These are phyloP conservation scores for Paecilomyces variotii DNA, from an alignment of 2,329 filamentous ascomycete genomes.

Conservation along the genomic window DNA sequence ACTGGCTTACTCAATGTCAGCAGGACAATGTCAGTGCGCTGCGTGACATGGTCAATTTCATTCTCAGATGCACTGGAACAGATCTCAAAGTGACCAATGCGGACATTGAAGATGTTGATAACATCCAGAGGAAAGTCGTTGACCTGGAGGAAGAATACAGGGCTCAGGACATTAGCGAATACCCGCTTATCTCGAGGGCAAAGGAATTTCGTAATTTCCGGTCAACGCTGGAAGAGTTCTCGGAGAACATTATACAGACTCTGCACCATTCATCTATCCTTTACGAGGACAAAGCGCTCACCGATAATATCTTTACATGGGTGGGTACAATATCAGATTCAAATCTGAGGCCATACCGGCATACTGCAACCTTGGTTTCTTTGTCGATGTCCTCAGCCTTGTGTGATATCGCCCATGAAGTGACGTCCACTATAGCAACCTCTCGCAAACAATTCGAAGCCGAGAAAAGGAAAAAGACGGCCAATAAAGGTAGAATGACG, in stretches of 20 bases:
- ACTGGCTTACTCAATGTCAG: conserved; percentile 52
- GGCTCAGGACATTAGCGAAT: conserved; percentile 75
- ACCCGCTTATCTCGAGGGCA: conserved; percentile 77
- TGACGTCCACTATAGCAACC: conserved; percentile 65
- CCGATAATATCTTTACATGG: conserved; percentile 88
- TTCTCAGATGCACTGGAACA: conserved; percentile 66
- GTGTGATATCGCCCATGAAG: conserved; percentile 62
- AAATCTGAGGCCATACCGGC: conserved; percentile 77
- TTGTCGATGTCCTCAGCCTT: conserved; percentile 72
- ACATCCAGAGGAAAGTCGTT: conserved; percentile 65
- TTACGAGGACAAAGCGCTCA: conserved; percentile 66
- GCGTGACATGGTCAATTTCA: conserved; percentile 54
- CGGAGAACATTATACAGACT: conserved; percentile 64
- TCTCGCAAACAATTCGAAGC: conserved; percentile 70
- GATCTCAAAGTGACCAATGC: conserved; percentile 68
- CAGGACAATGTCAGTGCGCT: conserved; percentile 48
- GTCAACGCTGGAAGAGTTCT: conserved; percentile 68
- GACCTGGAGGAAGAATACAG: conserved; percentile 88
- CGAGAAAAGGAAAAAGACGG: conserved; percentile 61
- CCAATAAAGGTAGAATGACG: conserved; percentile 70
- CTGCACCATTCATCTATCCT: conserved; percentile 75
- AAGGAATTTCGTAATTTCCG: conserved; percentile 73
- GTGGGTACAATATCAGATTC: conserved; percentile 85
- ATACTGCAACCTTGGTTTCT: conserved; percentile 82
- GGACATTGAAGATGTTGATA: conserved; percentile 85